A percentile compares a stretch with the other conserved stretches of the same genome.
Evolutionary conservation across 352 stramenopile genomes (phyloP).

Genomic region (Phytophthora quininea): DNA sequence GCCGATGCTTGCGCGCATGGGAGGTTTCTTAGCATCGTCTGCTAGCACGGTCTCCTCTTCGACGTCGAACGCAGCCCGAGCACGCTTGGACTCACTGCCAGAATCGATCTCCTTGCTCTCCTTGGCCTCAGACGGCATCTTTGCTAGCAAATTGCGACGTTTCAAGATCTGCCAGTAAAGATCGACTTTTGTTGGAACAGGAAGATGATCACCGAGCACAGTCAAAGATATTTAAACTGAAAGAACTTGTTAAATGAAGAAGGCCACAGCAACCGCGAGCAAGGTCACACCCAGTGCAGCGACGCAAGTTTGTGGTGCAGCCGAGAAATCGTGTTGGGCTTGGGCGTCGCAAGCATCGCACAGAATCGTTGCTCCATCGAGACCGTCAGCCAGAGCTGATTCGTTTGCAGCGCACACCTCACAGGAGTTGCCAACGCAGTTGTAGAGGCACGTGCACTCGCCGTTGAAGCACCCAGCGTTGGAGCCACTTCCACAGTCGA

Average conservation of each 20-base stretch:
- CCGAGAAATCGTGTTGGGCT: conserved; percentile 16
- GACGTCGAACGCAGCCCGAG: conserved; percentile 47
- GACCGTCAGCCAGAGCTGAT: conserved; percentile 30
- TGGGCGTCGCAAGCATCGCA: conserved; percentile 43
- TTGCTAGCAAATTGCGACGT: background rate
- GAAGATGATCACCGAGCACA: too few species aligned
- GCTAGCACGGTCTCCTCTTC: conserved; percentile 45
- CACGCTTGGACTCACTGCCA: conserved; percentile 21
- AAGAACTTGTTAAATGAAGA: conserved; percentile 5
- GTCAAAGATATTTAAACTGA: background rate
- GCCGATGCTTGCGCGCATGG: conserved; percentile 64
- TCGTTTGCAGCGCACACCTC: conserved; percentile 50
- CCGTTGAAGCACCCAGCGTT: conserved; percentile 66
- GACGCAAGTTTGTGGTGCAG: conserved; percentile 4
- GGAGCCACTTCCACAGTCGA: conserved; percentile 49
- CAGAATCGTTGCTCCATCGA: conserved; percentile 44
- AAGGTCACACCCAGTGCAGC: conserved; percentile 2
- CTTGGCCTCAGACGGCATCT: conserved; percentile 30
- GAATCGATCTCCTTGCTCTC: conserved; percentile 32
- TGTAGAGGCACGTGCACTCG: conserved; percentile 61
- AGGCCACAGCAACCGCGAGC: conserved; percentile 8
- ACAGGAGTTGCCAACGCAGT: conserved; percentile 52
- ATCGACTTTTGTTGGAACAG: background rate
- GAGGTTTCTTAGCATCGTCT: conserved; percentile 54
- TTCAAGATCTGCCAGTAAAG: background rate